Percentiles rank a stretch among this genome's conserved stretches.
These are phyloP conservation scores for Cymbopogon citratus DNA, from an alignment of 176 grass and related monocot genomes.

Conservation along the genomic window DNA sequence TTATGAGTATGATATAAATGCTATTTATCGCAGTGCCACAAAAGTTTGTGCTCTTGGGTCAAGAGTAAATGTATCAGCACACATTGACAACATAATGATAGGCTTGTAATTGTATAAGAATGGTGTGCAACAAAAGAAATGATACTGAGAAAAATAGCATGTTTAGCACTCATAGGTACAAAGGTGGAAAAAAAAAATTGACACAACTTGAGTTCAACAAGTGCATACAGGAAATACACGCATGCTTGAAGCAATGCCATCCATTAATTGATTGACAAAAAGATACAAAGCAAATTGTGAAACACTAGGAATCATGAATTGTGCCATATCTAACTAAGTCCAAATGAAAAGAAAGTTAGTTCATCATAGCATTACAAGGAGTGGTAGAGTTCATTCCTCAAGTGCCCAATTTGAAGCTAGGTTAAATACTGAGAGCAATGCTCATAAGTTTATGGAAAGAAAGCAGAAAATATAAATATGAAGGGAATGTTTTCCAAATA, in stretches of 20 bases:
- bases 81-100: not conserved
- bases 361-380: not conserved
- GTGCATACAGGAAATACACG: not conserved
- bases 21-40: not conserved
- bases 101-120: not conserved
- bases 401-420: not conserved
- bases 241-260: not conserved
- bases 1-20: not conserved
- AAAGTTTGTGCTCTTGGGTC: not conserved
- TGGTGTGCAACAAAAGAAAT: not conserved
- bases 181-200: not conserved
- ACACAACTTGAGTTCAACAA: not conserved
- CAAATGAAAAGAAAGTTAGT: not conserved
- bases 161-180: not conserved
- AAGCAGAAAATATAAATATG: slow-evolving; percentile 5
- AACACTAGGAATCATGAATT: not conserved
- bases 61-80: slow-evolving; percentile 8
- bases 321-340: not conserved
- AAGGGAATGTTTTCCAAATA: slow-evolving; percentile 8
- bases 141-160: not conserved
- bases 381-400: not conserved
- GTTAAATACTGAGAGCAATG: not conserved
- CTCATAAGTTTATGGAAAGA: not conserved
- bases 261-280: not conserved
- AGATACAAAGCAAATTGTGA: not conserved